Conservation (phyloP, 78 protist species). For the Chrysochromulina tobinii region DNA sequence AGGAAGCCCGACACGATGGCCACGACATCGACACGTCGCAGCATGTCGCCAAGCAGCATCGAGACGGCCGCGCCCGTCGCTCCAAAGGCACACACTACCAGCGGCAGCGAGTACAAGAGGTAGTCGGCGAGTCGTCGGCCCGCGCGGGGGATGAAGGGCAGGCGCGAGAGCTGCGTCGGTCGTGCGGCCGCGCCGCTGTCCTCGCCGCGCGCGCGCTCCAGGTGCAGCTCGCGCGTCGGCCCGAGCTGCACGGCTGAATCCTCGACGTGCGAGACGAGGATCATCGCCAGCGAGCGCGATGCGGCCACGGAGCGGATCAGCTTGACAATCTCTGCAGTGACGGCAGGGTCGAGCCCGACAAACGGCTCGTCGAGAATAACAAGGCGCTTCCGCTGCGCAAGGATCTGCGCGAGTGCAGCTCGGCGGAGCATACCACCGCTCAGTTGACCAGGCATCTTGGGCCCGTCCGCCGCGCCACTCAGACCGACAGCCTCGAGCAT, state of each 20-base stretch:
- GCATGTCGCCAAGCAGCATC: slow-evolving; percentile 3
- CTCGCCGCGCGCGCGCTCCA: neutral
- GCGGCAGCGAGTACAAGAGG: neutral
- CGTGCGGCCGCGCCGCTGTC: neutral
- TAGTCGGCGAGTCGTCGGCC: neutral
- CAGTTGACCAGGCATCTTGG: slow-evolving; percentile 17
- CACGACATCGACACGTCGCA: neutral
- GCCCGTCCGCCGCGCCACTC: neutral
- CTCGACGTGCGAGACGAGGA: neutral
- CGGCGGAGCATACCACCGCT: slow-evolving; percentile 25
- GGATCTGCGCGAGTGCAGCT: slow-evolving; percentile 10
- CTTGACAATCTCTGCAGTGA: neutral
- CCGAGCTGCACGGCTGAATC: neutral
- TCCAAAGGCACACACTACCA: neutral
- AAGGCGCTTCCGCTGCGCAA: neutral
- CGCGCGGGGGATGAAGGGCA: neutral
- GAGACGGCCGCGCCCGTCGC: slow-evolving; percentile 12
- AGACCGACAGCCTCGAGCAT: slow-evolving; percentile 8
- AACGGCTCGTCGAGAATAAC: slow-evolving; percentile 24
- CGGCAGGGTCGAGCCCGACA: slow-evolving; percentile 12
- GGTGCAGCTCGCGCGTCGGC: neutral
- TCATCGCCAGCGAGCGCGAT: neutral
- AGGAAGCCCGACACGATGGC: neutral
- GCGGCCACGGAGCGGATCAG: neutral
- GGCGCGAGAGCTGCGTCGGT: neutral